Percentiles rank a stretch among this genome's conserved stretches.
phyloP scores from a whole-genome alignment of 2,329 filamentous ascomycete species.

The Teratosphaeria gauchensis region DNA sequence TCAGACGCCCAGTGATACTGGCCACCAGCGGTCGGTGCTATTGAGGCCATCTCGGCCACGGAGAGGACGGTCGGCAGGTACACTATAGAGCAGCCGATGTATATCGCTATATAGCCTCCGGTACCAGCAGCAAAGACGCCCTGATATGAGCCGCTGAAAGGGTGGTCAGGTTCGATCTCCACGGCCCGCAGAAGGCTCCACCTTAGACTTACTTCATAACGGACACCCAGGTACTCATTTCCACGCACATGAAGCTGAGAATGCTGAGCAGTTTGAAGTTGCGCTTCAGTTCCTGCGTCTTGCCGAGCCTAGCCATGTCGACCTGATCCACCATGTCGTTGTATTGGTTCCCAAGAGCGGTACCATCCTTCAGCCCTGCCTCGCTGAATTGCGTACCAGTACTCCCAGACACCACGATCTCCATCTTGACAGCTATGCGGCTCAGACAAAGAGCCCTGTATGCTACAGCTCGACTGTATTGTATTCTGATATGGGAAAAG shows the following conservation, averaged over 20 bases:
- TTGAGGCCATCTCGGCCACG: slow-evolving; percentile 25
- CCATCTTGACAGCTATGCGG: too few species aligned
- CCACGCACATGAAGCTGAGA: slow-evolving; percentile 16
- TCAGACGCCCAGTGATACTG: slow-evolving; percentile 25
- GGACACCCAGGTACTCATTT: slow-evolving; percentile 20
- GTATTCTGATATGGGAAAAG: too few species aligned
- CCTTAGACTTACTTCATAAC: slow-evolving; percentile 4
- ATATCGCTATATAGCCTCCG: slow-evolving; percentile 27
- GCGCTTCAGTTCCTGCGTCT: slow-evolving; percentile 12
- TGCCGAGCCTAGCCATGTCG: slow-evolving; percentile 7
- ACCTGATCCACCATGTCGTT: not conserved
- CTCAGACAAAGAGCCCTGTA: too few species aligned
- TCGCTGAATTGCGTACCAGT: not conserved
- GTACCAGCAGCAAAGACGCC: slow-evolving; percentile 14
- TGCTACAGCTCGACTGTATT: too few species aligned
- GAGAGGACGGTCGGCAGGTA: slow-evolving; percentile 14
- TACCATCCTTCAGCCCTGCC: not conserved
- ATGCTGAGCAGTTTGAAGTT: slow-evolving; percentile 20
- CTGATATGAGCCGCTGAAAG: not conserved
- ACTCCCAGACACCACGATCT: too few species aligned
- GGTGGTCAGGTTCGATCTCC: not conserved
- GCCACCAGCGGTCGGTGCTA: slow-evolving; percentile 21
- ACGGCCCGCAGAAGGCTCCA: not conserved
- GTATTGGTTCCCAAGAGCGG: too few species aligned
- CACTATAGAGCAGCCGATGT: slow-evolving; percentile 6